Percentiles rank a stretch among this genome's conserved stretches.
phyloP scores from a whole-genome alignment of 148 eudicot species.

The Silene conica region DNA sequence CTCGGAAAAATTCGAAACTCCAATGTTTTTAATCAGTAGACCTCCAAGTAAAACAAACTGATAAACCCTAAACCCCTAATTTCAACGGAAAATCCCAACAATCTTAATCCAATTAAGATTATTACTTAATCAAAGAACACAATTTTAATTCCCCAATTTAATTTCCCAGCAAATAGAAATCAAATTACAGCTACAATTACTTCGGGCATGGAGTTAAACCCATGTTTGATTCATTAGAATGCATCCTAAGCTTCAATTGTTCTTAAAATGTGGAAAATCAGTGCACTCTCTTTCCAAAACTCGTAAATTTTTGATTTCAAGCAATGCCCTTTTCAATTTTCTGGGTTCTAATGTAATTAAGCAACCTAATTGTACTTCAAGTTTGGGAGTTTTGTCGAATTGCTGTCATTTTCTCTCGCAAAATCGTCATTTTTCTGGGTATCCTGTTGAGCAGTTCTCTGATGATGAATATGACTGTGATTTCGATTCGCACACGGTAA shows the following conservation, averaged over 20 bases:
- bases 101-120: too few relatives aligned
- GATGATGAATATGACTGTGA: constrained; percentile 99
- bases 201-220: constrained; percentile 31
- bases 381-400: constrained; percentile 25
- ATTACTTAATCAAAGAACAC: too few relatives aligned
- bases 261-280: constrained; percentile 41
- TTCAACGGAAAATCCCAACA: too few relatives aligned
- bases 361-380: constrained; percentile 9
- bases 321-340: constrained; percentile 20
- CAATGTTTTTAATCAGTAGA: too few relatives aligned
- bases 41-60: too few relatives aligned
- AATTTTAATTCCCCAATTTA: too few relatives aligned
- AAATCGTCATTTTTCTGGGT: constrained; percentile 35
- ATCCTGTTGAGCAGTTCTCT: constrained; percentile 86
- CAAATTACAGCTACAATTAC: not conserved
- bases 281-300: constrained; percentile 22
- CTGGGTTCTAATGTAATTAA: constrained; percentile 13
- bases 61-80: too few relatives aligned
- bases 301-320: constrained; percentile 17
- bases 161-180: too few relatives aligned
- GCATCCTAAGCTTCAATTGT: constrained; percentile 49
- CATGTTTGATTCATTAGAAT: constrained; percentile 43
- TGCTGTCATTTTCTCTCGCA: constrained; percentile 8
- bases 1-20: too few relatives aligned
- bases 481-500: constrained; percentile 70